These are phyloP conservation scores for Cicer judaicum DNA, from an alignment of 306 rosid species.

Conservation along the genomic window DNA sequence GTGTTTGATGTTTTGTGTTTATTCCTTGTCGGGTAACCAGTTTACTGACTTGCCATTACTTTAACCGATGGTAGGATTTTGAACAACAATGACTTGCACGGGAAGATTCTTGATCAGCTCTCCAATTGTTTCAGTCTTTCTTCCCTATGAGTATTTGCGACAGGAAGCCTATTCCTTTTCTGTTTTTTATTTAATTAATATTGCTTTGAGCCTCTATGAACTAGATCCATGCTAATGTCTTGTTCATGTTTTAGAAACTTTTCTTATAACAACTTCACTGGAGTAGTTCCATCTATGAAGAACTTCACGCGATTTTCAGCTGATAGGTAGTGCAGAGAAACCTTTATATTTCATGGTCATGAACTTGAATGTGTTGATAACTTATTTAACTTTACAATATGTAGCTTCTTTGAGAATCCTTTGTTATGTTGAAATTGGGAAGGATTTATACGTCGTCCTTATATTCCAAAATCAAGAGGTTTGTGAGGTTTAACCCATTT, in stretches of 20 bases:
- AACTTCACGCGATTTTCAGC: constrained; percentile 75
- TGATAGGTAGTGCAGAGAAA: constrained; percentile 55
- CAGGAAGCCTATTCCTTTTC: neutral
- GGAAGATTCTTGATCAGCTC: constrained; percentile 76
- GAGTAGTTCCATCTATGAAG: constrained; percentile 63
- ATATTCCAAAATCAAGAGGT: constrained; percentile 65
- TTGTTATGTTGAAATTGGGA: constrained; percentile 83
- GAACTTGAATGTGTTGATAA: neutral
- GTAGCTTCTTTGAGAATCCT: constrained; percentile 82
- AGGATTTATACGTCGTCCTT: constrained; percentile 72
- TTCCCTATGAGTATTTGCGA: constrained; percentile 55
- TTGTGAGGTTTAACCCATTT: neutral
- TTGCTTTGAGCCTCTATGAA: neutral
- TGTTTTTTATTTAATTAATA: neutral
- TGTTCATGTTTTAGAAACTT: constrained; percentile 60
- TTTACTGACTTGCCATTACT: neutral
- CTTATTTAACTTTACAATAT: neutral
- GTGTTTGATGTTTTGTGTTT: neutral
- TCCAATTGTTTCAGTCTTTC: constrained; percentile 80
- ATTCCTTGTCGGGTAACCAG: neutral
- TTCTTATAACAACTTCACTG: constrained; percentile 85
- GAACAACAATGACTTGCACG: constrained; percentile 65
- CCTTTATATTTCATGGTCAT: neutral
- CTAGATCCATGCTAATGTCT: neutral
- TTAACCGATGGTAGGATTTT: constrained; percentile 53